phyloP scores from a whole-genome alignment of 129 eudicot species.

The Heracleum sosnowskyi region DNA sequence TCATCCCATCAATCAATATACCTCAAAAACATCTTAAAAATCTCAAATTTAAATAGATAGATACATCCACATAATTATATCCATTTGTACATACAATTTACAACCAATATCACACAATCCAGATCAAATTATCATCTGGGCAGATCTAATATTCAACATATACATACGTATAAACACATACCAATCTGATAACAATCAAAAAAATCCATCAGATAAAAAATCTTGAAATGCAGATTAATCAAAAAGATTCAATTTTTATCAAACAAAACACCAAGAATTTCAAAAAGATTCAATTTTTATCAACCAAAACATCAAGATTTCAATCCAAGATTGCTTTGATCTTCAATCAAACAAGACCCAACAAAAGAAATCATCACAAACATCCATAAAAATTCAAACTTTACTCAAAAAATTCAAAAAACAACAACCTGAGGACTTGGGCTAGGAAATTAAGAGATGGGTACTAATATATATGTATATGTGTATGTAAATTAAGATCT shows the following conservation, averaged over 20 bases:
- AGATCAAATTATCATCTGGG: neutral
- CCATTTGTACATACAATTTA: neutral
- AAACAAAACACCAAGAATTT: conserved; percentile 18
- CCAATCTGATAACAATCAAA: neutral
- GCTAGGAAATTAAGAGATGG: conserved; percentile 26
- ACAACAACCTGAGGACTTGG: conserved; percentile 14
- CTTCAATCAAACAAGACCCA: conserved; percentile 52
- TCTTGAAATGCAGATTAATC: conserved; percentile 31
- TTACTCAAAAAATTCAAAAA: neutral
- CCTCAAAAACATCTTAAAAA: conserved; percentile 5
- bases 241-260: conserved; percentile 16
- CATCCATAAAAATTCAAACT: conserved; percentile 12
- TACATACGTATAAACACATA: neutral
- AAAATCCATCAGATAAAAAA: conserved; percentile 17
- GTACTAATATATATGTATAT: conserved; percentile 7
- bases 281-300: conserved; percentile 15
- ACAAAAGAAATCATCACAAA: conserved; percentile 24
- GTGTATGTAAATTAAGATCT: conserved; percentile 46
- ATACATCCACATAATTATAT: neutral
- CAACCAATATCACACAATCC: neutral
- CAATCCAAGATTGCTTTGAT: conserved; percentile 49
- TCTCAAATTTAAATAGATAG: neutral
- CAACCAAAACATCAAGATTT: conserved; percentile 27
- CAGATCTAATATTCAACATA: conserved; percentile 31
- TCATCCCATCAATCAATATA: conserved; percentile 10